Percentiles rank a stretch among this genome's conserved stretches.
Evolutionary conservation across 352 stramenopile genomes (phyloP).

Genomic region (Aphanomyces stellatus): DNA sequence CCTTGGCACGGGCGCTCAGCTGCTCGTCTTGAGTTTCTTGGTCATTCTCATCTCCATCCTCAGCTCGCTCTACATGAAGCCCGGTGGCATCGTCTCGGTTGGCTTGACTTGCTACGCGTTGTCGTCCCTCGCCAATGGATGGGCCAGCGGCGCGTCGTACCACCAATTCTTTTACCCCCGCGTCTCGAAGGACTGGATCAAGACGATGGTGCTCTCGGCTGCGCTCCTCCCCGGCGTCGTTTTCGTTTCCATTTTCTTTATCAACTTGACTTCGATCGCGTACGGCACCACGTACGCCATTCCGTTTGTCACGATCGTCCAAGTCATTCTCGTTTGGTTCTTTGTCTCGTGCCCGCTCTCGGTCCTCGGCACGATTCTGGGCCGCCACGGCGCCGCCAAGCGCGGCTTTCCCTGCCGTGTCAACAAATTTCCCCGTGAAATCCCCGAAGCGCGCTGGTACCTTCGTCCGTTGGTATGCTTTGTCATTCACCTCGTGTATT

Average conservation of each 20-base stretch:
- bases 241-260: slow-evolving; percentile 83
- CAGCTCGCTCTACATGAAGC: slow-evolving; percentile 94
- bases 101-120: slow-evolving; percentile 93
- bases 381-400: slow-evolving; percentile 88
- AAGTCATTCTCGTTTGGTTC: slow-evolving; percentile 95
- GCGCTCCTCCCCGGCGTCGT: slow-evolving; percentile 62
- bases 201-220: slow-evolving; percentile 78
- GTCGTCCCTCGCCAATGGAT: slow-evolving; percentile 86
- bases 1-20: slow-evolving; percentile 93
- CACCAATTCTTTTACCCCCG: slow-evolving; percentile 88
- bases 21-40: slow-evolving; percentile 88
- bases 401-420: slow-evolving; percentile 86
- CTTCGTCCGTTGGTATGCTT: slow-evolving; percentile 36
- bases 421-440: slow-evolving; percentile 94
- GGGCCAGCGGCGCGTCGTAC: slow-evolving; percentile 84
- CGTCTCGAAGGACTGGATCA: slow-evolving; percentile 87
- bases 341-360: slow-evolving; percentile 95
- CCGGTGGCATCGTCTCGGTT: slow-evolving; percentile 92
- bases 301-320: slow-evolving; percentile 76
- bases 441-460: slow-evolving; percentile 74
- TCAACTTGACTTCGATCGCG: slow-evolving; percentile 72
- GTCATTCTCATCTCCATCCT: slow-evolving; percentile 96
- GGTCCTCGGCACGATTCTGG: slow-evolving; percentile 95
- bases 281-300: slow-evolving; percentile 84
- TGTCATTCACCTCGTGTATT: no score